Evolutionary conservation across 2,329 filamentous ascomycete species (phyloP).

Genomic region (Mycosphaerella sp.): DNA sequence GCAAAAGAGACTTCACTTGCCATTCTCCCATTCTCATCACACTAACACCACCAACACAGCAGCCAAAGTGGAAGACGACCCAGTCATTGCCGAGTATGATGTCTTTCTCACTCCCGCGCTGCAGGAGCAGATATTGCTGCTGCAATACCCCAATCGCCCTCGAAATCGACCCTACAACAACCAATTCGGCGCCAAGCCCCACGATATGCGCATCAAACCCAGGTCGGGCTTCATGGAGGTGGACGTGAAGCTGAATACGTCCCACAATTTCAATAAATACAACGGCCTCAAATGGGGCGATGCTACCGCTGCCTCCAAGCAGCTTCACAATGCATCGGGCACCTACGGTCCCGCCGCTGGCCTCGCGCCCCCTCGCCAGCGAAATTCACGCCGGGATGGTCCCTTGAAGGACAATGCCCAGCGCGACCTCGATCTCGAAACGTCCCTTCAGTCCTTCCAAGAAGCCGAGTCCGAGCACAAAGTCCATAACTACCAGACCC

Average conservation of each 20-base stretch:
- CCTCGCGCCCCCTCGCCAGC: slow-evolving; percentile 32
- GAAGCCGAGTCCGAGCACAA: slow-evolving; percentile 63
- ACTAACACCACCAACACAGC: slow-evolving; percentile 14
- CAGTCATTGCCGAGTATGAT: slow-evolving; percentile 58
- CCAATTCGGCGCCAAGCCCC: slow-evolving; percentile 51
- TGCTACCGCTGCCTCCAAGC: slow-evolving; percentile 47
- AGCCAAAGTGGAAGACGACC: slow-evolving; percentile 38
- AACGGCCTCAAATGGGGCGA: slow-evolving; percentile 81
- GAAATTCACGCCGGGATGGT: slow-evolving; percentile 15
- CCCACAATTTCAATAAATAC: slow-evolving; percentile 69
- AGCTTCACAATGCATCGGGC: slow-evolving; percentile 36
- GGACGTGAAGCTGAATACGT: slow-evolving; percentile 75
- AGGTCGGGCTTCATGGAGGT: slow-evolving; percentile 79
- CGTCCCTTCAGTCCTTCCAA: slow-evolving; percentile 51
- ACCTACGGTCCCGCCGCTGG: slow-evolving; percentile 45
- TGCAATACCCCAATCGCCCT: slow-evolving; percentile 81
- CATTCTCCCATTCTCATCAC: background rate
- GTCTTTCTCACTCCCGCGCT: slow-evolving; percentile 75
- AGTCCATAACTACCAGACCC: slow-evolving; percentile 71
- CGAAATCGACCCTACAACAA: slow-evolving; percentile 58
- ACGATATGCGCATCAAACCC: slow-evolving; percentile 75
- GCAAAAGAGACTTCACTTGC: slow-evolving; percentile 5
- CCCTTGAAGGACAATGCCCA: slow-evolving; percentile 43
- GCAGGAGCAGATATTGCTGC: slow-evolving; percentile 54
- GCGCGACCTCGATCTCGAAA: slow-evolving; percentile 35